Evolutionary conservation across 2,329 filamentous ascomycete species (phyloP).

Genomic region (Colletotrichum sublineola): DNA sequence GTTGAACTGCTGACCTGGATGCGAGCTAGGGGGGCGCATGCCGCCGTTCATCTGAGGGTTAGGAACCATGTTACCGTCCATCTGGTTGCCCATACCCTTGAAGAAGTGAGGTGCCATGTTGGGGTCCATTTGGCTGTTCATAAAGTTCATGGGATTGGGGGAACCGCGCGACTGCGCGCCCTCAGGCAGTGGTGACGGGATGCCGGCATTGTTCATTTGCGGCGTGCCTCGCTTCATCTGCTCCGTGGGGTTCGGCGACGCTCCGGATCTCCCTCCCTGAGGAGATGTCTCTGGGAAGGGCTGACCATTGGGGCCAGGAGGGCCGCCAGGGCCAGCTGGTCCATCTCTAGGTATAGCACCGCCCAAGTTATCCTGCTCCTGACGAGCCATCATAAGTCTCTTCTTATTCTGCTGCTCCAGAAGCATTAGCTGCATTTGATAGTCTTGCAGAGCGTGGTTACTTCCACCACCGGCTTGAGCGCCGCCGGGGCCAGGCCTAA

Average conservation of each 20-base stretch:
- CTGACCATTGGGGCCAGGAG: slow-evolving; percentile 70
- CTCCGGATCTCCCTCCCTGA: slow-evolving; percentile 75
- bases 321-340: slow-evolving; percentile 65
- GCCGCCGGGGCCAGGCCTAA: slow-evolving; percentile 67
- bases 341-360: slow-evolving; percentile 64
- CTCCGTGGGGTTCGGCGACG: slow-evolving; percentile 82
- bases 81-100: slow-evolving; percentile 63
- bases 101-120: slow-evolving; percentile 72
- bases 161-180: slow-evolving; percentile 75
- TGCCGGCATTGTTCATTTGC: slow-evolving; percentile 76
- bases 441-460: slow-evolving; percentile 87
- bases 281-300: slow-evolving; percentile 78
- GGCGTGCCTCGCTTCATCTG: slow-evolving; percentile 85
- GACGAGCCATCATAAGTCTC: slow-evolving; percentile 84
- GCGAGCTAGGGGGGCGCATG: slow-evolving; percentile 78
- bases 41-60: slow-evolving; percentile 72
- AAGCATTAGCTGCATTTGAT: slow-evolving; percentile 91
- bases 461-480: slow-evolving; percentile 67
- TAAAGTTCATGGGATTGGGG: slow-evolving; percentile 74
- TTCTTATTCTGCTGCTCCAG: slow-evolving; percentile 92
- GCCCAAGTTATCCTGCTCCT: slow-evolving; percentile 76
- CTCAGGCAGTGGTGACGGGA: slow-evolving; percentile 80
- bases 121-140: slow-evolving; percentile 73
- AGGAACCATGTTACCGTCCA: slow-evolving; percentile 67
- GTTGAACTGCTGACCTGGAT: slow-evolving; percentile 70